A percentile compares a stretch with the other conserved stretches of the same genome.
These are phyloP conservation scores for Cardamine resedifolia DNA, from an alignment of 345 rosid genomes.

Conservation along the genomic window DNA sequence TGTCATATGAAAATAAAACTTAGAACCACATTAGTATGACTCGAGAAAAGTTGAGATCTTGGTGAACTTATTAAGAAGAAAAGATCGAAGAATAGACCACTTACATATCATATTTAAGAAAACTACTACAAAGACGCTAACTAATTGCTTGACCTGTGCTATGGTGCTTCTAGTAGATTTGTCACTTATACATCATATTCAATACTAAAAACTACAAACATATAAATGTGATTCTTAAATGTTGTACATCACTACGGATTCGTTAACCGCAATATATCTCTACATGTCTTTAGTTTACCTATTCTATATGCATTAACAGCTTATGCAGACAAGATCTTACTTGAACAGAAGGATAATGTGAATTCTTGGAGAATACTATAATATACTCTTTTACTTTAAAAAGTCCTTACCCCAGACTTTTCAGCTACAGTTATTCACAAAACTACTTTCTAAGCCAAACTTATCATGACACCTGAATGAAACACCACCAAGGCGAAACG, in stretches of 20 bases:
- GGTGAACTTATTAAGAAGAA: neutral
- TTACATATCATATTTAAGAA: neutral
- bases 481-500: neutral
- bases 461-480: neutral
- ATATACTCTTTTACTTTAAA: neutral
- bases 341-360: neutral
- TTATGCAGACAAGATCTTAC: neutral
- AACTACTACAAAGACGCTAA: neutral
- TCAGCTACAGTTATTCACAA: neutral
- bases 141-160: constrained; percentile 41
- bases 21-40: neutral
- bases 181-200: constrained; percentile 40
- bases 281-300: neutral
- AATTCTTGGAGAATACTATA: neutral
- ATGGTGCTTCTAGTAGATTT: constrained; percentile 58
- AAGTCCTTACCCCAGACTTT: neutral
- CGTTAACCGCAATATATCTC: neutral
- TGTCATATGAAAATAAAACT: constrained; percentile 29
- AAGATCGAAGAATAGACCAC: neutral
- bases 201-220: neutral
- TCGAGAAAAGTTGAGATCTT: neutral
- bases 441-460: neutral
- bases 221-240: neutral
- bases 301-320: neutral
- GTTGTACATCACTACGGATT: neutral